Percentiles rank a stretch among this genome's conserved stretches.
Evolutionary conservation across 2,329 filamentous ascomycete genomes (phyloP).

Genomic region (Parastagonospora nodorum): DNA sequence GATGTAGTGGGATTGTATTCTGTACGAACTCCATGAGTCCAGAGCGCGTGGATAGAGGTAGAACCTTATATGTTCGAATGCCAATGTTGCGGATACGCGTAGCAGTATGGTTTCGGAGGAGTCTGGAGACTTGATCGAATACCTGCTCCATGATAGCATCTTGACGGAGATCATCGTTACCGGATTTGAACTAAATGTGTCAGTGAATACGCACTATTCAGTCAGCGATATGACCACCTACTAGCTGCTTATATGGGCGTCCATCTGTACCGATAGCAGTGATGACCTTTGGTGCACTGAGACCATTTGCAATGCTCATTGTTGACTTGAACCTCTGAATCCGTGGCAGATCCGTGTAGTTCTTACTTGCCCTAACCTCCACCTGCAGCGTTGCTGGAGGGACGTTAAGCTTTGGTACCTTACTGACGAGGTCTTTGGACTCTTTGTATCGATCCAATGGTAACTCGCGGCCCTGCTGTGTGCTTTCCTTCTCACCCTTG

Average conservation of each 20-base stretch:
- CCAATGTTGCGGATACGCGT: conserved; percentile 87
- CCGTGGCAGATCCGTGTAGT: conserved; percentile 79
- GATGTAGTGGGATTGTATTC: conserved; percentile 88
- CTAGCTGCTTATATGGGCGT: conserved; percentile 80
- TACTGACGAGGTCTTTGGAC: conserved; percentile 66
- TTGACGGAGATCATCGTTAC: conserved; percentile 93
- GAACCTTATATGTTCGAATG: conserved; percentile 95
- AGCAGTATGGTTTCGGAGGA: conserved; percentile 82
- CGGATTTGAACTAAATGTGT: conserved; percentile 74
- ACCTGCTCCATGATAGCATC: conserved; percentile 99
- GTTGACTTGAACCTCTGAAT: conserved; percentile 73
- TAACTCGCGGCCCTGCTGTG: conserved; percentile 68
- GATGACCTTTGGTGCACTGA: conserved; percentile 93
- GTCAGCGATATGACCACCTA: conserved; percentile 42
- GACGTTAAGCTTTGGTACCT: conserved; percentile 68
- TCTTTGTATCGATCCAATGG: conserved; percentile 66
- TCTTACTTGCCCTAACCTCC: conserved; percentile 69
- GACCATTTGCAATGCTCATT: conserved; percentile 85
- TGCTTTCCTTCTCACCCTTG: conserved; percentile 64
- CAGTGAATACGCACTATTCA: conserved; percentile 1
- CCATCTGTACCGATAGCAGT: conserved; percentile 81
- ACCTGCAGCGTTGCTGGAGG: conserved; percentile 91
- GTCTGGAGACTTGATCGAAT: conserved; percentile 90
- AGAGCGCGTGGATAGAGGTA: conserved; percentile 81
- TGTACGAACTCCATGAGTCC: conserved; percentile 97